phyloP scores from a whole-genome alignment of 2,329 filamentous ascomycete genomes.

The Exophiala oligosperma region DNA sequence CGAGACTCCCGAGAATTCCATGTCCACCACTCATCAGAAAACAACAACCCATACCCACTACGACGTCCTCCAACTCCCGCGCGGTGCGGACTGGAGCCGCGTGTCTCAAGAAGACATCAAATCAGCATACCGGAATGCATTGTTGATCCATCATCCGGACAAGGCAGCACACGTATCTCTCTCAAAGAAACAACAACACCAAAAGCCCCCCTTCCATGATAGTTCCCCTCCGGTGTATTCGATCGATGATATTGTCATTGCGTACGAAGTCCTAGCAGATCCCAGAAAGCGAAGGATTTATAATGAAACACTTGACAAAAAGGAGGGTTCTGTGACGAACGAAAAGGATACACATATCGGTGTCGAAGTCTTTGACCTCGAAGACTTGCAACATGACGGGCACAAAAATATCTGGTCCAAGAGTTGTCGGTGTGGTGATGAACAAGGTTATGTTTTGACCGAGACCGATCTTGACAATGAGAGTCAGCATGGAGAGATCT shows the following conservation, averaged over 20 bases:
- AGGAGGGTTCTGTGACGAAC: slow-evolving; percentile 31
- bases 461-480: slow-evolving; percentile 56
- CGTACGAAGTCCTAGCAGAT: slow-evolving; percentile 56
- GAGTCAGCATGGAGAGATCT: slow-evolving; percentile 53
- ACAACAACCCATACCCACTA: slow-evolving; percentile 32
- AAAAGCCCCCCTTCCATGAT: neutral
- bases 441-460: slow-evolving; percentile 54
- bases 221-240: slow-evolving; percentile 5
- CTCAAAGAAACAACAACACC: too few relatives aligned
- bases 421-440: slow-evolving; percentile 60
- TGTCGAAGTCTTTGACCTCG: slow-evolving; percentile 59
- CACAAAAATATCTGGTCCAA: slow-evolving; percentile 48
- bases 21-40: neutral
- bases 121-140: slow-evolving; percentile 56
- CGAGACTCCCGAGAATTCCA: neutral
- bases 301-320: slow-evolving; percentile 36
- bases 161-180: slow-evolving; percentile 37
- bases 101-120: slow-evolving; percentile 49
- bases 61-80: slow-evolving; percentile 41
- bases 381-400: slow-evolving; percentile 51
- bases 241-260: slow-evolving; percentile 61
- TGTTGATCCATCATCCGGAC: slow-evolving; percentile 61
- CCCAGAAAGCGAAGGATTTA: slow-evolving; percentile 48
- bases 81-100: slow-evolving; percentile 24
- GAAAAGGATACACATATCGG: slow-evolving; percentile 44